These are phyloP conservation scores for Pseudotulostoma volvatum DNA, from an alignment of 495 filamentous ascomycete species.

Conservation along the genomic window DNA sequence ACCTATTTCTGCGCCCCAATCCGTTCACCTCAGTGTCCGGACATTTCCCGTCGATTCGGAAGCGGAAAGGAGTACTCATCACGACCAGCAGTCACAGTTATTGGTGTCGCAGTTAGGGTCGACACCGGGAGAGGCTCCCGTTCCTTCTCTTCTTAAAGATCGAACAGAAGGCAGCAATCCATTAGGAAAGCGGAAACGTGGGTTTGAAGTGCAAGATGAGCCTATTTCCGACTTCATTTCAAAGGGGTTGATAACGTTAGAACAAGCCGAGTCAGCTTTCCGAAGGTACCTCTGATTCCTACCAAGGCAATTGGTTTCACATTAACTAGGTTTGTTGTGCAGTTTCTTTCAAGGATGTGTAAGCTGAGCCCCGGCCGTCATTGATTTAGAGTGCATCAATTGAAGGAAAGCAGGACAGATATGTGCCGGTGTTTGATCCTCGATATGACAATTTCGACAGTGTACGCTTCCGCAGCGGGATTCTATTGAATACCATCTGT, in stretches of 20 bases:
- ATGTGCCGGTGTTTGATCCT: constrained; percentile 31
- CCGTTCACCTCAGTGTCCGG: background rate
- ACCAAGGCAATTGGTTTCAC: too few species aligned
- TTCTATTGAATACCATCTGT: constrained; percentile 32
- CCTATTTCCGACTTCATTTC: constrained; percentile 21
- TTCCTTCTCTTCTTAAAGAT: constrained; percentile 3
- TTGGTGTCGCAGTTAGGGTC: background rate
- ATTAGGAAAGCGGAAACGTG: constrained; percentile 13
- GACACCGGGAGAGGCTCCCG: constrained; percentile 2
- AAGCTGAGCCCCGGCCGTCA: constrained; percentile 3
- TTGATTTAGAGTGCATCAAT: too few species aligned
- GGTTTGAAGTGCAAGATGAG: constrained; percentile 22
- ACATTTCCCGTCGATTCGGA: background rate
- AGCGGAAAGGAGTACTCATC: background rate
- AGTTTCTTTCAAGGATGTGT: constrained; percentile 33
- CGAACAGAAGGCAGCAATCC: constrained; percentile 1
- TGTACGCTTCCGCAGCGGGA: constrained; percentile 23
- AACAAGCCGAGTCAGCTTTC: constrained; percentile 19
- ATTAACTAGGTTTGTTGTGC: too few species aligned
- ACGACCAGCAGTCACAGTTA: background rate
- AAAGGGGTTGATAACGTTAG: constrained; percentile 19
- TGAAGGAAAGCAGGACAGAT: constrained; percentile 21
- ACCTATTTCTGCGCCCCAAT: background rate
- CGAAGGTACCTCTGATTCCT: constrained; percentile 15
- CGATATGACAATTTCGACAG: constrained; percentile 25